These are phyloP conservation scores for Nemania serpens DNA, from an alignment of 2,329 filamentous ascomycete species.

Conservation along the genomic window DNA sequence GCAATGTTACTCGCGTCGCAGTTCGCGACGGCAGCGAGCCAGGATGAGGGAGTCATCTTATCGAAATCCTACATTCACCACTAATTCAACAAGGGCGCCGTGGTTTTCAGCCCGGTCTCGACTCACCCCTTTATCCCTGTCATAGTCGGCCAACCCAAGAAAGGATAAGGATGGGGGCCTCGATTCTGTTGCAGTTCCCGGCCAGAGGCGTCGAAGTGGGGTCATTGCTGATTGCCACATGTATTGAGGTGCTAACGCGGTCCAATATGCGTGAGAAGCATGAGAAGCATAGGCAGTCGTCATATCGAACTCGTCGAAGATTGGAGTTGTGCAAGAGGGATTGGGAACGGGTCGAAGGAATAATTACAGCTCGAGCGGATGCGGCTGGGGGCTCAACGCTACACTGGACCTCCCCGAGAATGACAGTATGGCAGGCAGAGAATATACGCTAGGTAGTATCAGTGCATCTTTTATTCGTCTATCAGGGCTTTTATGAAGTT, in stretches of 20 bases:
- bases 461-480: slow-evolving; percentile 30
- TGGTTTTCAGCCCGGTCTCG: neutral
- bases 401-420: slow-evolving; percentile 12
- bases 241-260: neutral
- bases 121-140: neutral
- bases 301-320: slow-evolving; percentile 1
- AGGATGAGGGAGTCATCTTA: neutral
- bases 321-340: neutral
- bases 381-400: slow-evolving; percentile 1
- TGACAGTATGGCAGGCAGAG: slow-evolving; percentile 29
- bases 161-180: neutral
- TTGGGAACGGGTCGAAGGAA: slow-evolving; percentile 9
- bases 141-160: neutral
- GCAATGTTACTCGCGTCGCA: neutral
- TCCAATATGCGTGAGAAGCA: neutral
- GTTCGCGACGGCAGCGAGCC: neutral
- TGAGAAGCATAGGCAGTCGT: neutral
- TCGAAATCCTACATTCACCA: slow-evolving; percentile 4
- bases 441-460: slow-evolving; percentile 41
- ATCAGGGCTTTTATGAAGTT: neutral
- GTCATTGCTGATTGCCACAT: neutral
- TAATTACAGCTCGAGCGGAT: slow-evolving; percentile 8
- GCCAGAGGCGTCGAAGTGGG: neutral
- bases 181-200: neutral
- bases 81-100: neutral